A percentile compares a stretch with the other conserved stretches of the same genome.
Conservation (phyloP, 371 early-diverging fungal species). For the Syncephalastrum monosporum region DNA sequence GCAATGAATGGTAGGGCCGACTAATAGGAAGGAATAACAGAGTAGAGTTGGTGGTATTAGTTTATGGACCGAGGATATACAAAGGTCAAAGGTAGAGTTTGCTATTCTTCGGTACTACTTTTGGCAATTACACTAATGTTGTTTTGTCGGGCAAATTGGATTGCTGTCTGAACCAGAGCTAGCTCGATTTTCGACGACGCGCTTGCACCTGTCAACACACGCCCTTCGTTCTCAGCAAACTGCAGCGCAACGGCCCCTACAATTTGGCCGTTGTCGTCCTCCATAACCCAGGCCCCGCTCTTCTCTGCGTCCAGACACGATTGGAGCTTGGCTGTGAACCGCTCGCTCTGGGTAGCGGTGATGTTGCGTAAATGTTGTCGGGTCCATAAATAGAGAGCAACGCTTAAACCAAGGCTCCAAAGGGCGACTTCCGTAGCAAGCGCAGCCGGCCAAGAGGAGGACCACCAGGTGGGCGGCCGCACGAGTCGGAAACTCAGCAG, state of each 20-base stretch:
- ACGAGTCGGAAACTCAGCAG: slow-evolving; percentile 22
- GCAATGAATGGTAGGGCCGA: not conserved
- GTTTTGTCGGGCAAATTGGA: slow-evolving; percentile 39
- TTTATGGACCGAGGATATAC: too few relatives aligned
- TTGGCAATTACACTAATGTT: slow-evolving; percentile 40
- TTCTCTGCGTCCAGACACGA: slow-evolving; percentile 15
- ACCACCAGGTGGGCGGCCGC: slow-evolving; percentile 5
- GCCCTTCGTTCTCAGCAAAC: slow-evolving; percentile 30
- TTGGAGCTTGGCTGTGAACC: not conserved
- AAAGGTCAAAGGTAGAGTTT: too few relatives aligned
- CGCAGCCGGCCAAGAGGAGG: slow-evolving; percentile 1
- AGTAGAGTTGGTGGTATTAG: too few relatives aligned
- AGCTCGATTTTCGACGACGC: slow-evolving; percentile 23
- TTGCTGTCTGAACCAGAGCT: slow-evolving; percentile 35
- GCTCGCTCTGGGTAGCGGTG: slow-evolving; percentile 4
- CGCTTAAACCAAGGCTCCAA: slow-evolving; percentile 34
- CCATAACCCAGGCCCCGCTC: slow-evolving; percentile 41
- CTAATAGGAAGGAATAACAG: not conserved
- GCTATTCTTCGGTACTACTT: slow-evolving; percentile 13
- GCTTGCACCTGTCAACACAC: slow-evolving; percentile 26
- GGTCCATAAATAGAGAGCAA: slow-evolving; percentile 29
- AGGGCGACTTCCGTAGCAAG: slow-evolving; percentile 20
- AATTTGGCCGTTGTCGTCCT: slow-evolving; percentile 9
- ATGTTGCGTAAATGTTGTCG: slow-evolving; percentile 3
- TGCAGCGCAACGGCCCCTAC: slow-evolving; percentile 30